Percentiles rank a stretch among this genome's conserved stretches.
Evolutionary conservation across 192 early-diverging fungal species (phyloP).

Genomic region (Mortierella alpina): DNA sequence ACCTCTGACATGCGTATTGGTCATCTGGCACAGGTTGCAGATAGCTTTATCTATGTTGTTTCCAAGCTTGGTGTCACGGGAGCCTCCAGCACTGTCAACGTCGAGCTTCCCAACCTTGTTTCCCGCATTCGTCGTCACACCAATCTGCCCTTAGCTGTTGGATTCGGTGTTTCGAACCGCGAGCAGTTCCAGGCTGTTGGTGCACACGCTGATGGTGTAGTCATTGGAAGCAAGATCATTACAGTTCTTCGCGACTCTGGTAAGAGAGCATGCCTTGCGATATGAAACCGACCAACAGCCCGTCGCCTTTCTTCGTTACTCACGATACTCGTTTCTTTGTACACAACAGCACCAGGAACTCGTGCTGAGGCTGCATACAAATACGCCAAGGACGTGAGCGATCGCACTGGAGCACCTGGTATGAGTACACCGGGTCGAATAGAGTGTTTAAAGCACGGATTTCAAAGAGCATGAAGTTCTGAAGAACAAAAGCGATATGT

Average conservation of each 20-base stretch:
- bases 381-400: constrained; percentile 61
- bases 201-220: constrained; percentile 91
- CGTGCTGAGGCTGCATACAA: constrained; percentile 58
- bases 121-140: constrained; percentile 84
- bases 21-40: constrained; percentile 81
- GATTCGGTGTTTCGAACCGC: constrained; percentile 93
- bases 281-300: neutral
- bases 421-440: neutral
- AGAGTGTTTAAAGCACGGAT: neutral
- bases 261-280: constrained; percentile 4
- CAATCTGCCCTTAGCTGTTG: constrained; percentile 89
- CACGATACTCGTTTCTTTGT: neutral
- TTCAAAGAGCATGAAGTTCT: neutral
- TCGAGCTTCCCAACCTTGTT: constrained; percentile 79
- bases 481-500: neutral
- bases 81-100: constrained; percentile 71
- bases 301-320: neutral
- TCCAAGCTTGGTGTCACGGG: constrained; percentile 96
- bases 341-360: constrained; percentile 36
- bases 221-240: constrained; percentile 94
- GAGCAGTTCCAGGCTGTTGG: constrained; percentile 92
- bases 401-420: constrained; percentile 48
- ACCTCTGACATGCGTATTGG: constrained; percentile 88
- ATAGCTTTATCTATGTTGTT: constrained; percentile 97
- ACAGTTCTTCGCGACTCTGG: constrained; percentile 77